Evolutionary conservation across 108 stramenopile genomes (phyloP).

Genomic region (Fistulifera pelliculosa): DNA sequence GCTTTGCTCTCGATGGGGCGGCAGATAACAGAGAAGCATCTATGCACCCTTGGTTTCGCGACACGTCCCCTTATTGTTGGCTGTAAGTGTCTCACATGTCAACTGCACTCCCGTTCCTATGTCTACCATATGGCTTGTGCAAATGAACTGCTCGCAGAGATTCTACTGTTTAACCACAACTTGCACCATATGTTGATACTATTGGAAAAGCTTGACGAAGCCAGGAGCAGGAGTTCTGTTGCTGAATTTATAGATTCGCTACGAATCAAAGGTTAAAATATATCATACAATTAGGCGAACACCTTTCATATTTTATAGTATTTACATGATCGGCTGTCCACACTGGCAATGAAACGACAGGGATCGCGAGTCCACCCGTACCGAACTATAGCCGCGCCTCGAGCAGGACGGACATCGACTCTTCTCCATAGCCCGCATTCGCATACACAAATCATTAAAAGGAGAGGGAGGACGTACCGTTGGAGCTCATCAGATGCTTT

Average conservation of each 20-base stretch:
- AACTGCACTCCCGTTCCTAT: slow-evolving; percentile 45
- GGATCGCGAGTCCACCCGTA: no score
- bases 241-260: no score
- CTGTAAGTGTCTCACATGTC: slow-evolving; percentile 9
- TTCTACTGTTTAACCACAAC: slow-evolving; percentile 74
- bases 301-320: no score
- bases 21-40: slow-evolving; percentile 2
- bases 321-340: no score
- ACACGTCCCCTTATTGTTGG: slow-evolving; percentile 3
- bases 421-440: no score
- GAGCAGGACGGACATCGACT: no score
- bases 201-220: not conserved
- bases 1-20: not conserved
- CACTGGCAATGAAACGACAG: no score
- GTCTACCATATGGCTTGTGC: slow-evolving; percentile 74
- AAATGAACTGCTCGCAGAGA: slow-evolving; percentile 77
- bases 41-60: slow-evolving; percentile 9
- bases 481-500: slow-evolving; percentile 17
- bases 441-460: no score
- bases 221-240: no score
- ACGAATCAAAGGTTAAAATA: no score
- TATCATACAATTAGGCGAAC: no score
- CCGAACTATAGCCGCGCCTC: no score
- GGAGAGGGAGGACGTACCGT: slow-evolving; percentile 11
- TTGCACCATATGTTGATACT: slow-evolving; percentile 55